phyloP scores from a whole-genome alignment of 805 yeast species.

The Candida railenensis region DNA sequence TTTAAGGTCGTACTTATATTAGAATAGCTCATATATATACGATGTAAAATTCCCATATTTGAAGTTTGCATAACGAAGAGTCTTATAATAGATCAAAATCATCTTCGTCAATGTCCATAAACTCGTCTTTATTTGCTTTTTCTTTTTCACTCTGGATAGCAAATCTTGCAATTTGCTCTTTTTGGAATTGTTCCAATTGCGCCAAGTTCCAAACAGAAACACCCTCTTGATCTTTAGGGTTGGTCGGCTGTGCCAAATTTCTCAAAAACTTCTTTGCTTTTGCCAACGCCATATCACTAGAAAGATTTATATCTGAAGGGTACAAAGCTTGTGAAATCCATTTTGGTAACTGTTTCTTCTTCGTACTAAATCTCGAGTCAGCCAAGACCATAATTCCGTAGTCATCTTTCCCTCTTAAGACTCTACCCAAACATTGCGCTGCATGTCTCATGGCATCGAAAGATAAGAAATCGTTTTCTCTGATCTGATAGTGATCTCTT shows the following conservation, averaged over 20 bases:
- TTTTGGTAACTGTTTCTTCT: constrained; percentile 85
- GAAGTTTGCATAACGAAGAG: no score
- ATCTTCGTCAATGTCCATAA: constrained; percentile 48
- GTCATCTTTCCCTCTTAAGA: constrained; percentile 95
- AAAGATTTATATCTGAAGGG: constrained; percentile 87
- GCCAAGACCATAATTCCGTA: constrained; percentile 98
- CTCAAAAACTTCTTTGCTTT: constrained; percentile 89
- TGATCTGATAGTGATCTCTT: constrained; percentile 87
- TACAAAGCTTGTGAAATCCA: constrained; percentile 94
- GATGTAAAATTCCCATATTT: no score
- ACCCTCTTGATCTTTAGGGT: constrained; percentile 89
- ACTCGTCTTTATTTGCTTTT: constrained; percentile 33
- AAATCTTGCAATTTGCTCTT: constrained; percentile 34
- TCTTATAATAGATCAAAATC: constrained; percentile 34
- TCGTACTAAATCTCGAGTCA: constrained; percentile 86
- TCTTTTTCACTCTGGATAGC: constrained; percentile 14
- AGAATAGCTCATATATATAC: no score
- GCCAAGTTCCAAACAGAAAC: constrained; percentile 88
- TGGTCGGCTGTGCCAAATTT: constrained; percentile 90
- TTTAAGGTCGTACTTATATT: no score
- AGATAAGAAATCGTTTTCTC: constrained; percentile 91
- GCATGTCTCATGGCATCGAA: constrained; percentile 99
- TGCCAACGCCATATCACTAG: constrained; percentile 97
- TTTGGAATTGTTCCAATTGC: constrained; percentile 61
- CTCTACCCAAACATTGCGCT: constrained; percentile 97